Conservation (phyloP, 2,329 filamentous ascomycete genomes). For the Salinomyces thailandicus region DNA sequence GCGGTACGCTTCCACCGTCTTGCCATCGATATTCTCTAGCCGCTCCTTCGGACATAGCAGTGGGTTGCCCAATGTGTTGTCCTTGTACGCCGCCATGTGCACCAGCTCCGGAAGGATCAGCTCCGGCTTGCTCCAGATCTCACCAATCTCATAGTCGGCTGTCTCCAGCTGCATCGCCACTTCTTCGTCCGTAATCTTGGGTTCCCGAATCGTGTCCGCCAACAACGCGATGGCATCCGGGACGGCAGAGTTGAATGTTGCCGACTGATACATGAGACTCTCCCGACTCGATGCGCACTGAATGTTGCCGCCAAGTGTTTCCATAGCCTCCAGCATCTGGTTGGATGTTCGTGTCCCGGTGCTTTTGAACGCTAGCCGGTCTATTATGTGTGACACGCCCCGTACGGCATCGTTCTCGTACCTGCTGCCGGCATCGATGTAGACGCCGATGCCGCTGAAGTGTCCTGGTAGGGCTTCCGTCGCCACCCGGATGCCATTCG, state of each 20-base stretch:
- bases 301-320: conserved; percentile 86
- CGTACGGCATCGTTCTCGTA: conserved; percentile 80
- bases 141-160: conserved; percentile 86
- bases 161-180: conserved; percentile 79
- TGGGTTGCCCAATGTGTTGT: conserved; percentile 92
- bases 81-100: conserved; percentile 89
- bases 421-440: conserved; percentile 87
- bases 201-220: conserved; percentile 86
- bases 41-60: conserved; percentile 82
- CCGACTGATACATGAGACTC: conserved; percentile 96
- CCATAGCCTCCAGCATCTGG: conserved; percentile 77
- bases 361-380: conserved; percentile 86
- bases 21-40: conserved; percentile 60
- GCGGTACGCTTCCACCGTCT: conserved; percentile 67
- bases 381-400: conserved; percentile 92
- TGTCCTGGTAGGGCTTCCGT: conserved; percentile 90
- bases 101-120: conserved; percentile 90
- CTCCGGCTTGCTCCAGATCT: conserved; percentile 97
- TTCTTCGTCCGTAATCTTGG: conserved; percentile 74
- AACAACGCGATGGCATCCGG: conserved; percentile 71
- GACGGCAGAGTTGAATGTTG: conserved; percentile 91
- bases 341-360: conserved; percentile 64
- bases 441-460: conserved; percentile 90
- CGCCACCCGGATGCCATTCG: conserved; percentile 88
- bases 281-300: conserved; percentile 93